Conservation (phyloP, 345 rosid genomes). For the Conringia planisiliqua region DNA sequence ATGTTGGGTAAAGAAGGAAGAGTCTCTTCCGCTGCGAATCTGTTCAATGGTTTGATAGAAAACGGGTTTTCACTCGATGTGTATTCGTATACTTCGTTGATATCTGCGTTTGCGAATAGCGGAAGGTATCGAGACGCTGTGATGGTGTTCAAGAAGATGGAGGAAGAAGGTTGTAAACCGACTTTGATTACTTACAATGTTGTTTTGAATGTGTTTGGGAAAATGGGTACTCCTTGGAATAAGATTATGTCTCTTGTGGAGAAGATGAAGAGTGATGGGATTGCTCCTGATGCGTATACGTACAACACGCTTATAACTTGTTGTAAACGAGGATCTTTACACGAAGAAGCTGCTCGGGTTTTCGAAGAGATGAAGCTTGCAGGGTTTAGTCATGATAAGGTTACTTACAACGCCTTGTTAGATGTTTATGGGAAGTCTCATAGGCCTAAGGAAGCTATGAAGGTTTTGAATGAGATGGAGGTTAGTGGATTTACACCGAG, state of each 20-base stretch:
- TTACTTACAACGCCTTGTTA: conserved; percentile 74
- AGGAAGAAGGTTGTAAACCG: conserved; percentile 77
- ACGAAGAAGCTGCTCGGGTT: conserved; percentile 72
- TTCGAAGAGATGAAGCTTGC: conserved; percentile 70
- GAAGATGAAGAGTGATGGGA: conserved; percentile 60
- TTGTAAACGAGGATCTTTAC: conserved; percentile 78
- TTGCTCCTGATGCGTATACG: conserved; percentile 70
- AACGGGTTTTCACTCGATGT: conserved; percentile 67
- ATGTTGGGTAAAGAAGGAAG: conserved; percentile 66
- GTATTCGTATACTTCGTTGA: conserved; percentile 77
- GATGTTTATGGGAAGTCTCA: conserved; percentile 94
- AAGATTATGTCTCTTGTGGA: conserved; percentile 56
- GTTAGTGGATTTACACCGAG: conserved; percentile 58
- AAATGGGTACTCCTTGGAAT: conserved; percentile 98
- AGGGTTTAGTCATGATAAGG: conserved; percentile 75
- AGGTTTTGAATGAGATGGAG: conserved; percentile 83
- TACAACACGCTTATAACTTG: conserved; percentile 83
- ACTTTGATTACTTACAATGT: conserved; percentile 89
- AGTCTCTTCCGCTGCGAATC: conserved; percentile 54
- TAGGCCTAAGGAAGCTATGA: conserved; percentile 77
- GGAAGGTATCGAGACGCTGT: conserved; percentile 88
- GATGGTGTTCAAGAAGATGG: conserved; percentile 69
- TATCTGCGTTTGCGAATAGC: conserved; percentile 59
- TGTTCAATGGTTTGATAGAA: conserved; percentile 49
- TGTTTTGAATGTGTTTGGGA: conserved; percentile 75